Percentiles rank a stretch among this genome's conserved stretches.
phyloP scores from a whole-genome alignment of 2,329 filamentous ascomycete genomes.

The Sclerotinia borealis region DNA sequence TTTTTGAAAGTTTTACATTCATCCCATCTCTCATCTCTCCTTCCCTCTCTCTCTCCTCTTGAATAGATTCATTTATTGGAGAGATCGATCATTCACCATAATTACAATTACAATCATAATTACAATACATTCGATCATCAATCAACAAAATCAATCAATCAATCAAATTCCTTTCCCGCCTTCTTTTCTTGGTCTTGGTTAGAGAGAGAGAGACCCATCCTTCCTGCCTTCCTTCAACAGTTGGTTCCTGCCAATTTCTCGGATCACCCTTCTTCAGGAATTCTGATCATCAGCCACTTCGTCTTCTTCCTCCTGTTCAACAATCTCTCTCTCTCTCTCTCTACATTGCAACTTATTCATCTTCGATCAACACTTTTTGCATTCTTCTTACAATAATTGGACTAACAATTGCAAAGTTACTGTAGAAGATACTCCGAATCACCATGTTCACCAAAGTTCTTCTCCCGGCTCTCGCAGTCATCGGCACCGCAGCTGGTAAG shows the following conservation, averaged over 20 bases:
- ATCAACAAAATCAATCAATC: neutral
- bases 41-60: neutral
- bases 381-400: conserved; percentile 8
- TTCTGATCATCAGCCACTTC: neutral
- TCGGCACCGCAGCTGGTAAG: conserved; percentile 9
- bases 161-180: neutral
- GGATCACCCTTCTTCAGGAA: neutral
- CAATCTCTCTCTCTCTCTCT: neutral
- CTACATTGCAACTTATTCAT: neutral
- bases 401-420: conserved; percentile 9
- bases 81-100: neutral
- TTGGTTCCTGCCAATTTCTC: neutral
- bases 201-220: neutral
- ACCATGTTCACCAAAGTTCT: conserved; percentile 10
- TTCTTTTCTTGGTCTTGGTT: too few relatives aligned
- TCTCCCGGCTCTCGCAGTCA: conserved; percentile 13
- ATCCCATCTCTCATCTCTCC: neutral
- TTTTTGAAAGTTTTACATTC: neutral
- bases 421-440: conserved; percentile 10
- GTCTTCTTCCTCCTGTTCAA: neutral
- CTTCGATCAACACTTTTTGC: conserved; percentile 5
- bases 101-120: too few relatives aligned
- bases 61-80: neutral
- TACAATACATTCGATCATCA: neutral
- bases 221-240: neutral